Evolutionary conservation across 2,329 filamentous ascomycete genomes (phyloP), one percentile per base, ranked within the genome.

Genomic region (Alternaria sp.): DNA sequence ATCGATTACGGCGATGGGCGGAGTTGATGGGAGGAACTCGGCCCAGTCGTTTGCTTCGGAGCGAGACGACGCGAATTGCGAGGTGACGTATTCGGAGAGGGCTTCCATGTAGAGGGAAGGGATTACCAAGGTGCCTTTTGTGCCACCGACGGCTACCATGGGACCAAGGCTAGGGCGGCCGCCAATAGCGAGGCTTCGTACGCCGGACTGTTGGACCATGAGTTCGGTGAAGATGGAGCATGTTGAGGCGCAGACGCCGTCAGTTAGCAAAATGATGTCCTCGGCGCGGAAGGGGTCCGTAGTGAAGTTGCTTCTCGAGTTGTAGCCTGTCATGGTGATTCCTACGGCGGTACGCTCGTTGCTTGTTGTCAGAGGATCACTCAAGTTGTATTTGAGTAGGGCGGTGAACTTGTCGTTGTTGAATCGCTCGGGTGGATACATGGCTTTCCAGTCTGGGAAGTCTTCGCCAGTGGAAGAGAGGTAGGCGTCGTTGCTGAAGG

Each of bases 171-270:
- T 66, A 0, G 81, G 79, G 0, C 79, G 78, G 5, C 81, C 82
- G 54, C 81, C 81, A 3, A 84, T 70, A 5, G 77, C 77, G 54
- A 84, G 68, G 10, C 78, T 79, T 28, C 77, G 75, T n/a, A 83
- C 78, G 46, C 74, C 72, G 1, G 74, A 78, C 68, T 83, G 80
- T 45, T 81, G 79, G 5, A 77, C 74, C 80, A 83, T 82, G 41
- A 83, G 71, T 59, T 84, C 82, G 53, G 73, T 72, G 75, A 84
- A 84, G 60, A 83, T 77, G 25, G 80, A 75, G 72, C 82, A 84
- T 16, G 81, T 83, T 0, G 74, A 78, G 5, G 80, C 80, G 68
- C 82, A 84, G 67, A 81, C 78, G 57, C 81, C 81, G 60, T 84
- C 81, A 53, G 76, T 72, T 5, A 82, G 69, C 30, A 82, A 71